Evolutionary conservation across 495 filamentous ascomycete species (phyloP).

Genomic region (Xylaria palmicola): DNA sequence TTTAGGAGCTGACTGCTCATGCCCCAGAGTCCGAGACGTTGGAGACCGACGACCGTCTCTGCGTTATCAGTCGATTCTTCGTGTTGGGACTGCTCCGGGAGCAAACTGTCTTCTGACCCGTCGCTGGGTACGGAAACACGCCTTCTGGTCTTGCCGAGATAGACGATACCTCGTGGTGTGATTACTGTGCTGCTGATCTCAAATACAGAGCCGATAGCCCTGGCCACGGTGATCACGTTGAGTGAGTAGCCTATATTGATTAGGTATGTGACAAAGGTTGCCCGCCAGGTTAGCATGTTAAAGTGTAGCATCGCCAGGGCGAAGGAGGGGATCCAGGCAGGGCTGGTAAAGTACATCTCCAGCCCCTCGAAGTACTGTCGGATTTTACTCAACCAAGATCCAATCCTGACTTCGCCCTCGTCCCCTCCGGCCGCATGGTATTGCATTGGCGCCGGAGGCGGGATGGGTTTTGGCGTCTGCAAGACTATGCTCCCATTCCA

Average conservation of each 20-base stretch:
- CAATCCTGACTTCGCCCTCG: constrained; percentile 7
- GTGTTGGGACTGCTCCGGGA: constrained; percentile 1
- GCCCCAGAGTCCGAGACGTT: constrained; percentile 46
- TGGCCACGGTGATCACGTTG: constrained; percentile 51
- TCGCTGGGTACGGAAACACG: constrained; percentile 7
- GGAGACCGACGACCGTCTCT: constrained; percentile 35
- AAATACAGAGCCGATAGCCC: constrained; percentile 52
- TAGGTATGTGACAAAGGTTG: constrained; percentile 60
- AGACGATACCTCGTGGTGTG: constrained; percentile 39
- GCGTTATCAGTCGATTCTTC: constrained; percentile 20
- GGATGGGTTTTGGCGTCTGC: constrained; percentile 24
- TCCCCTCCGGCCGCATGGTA: background rate
- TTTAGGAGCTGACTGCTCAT: constrained; percentile 41
- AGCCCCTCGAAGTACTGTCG: constrained; percentile 32
- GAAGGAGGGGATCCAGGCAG: constrained; percentile 53
- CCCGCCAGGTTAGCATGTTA: constrained; percentile 58
- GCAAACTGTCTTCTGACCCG: constrained; percentile 26
- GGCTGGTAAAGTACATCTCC: constrained; percentile 40
- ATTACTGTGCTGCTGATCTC: constrained; percentile 51
- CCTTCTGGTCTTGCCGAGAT: constrained; percentile 27
- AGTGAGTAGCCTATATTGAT: constrained; percentile 55
- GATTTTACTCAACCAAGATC: constrained; percentile 18
- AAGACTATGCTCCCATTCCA: constrained; percentile 36
- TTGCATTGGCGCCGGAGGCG: background rate
- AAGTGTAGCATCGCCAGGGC: constrained; percentile 57